Evolutionary conservation across 352 stramenopile genomes (phyloP).

Genomic region (Thraustochytrium striatum): DNA sequence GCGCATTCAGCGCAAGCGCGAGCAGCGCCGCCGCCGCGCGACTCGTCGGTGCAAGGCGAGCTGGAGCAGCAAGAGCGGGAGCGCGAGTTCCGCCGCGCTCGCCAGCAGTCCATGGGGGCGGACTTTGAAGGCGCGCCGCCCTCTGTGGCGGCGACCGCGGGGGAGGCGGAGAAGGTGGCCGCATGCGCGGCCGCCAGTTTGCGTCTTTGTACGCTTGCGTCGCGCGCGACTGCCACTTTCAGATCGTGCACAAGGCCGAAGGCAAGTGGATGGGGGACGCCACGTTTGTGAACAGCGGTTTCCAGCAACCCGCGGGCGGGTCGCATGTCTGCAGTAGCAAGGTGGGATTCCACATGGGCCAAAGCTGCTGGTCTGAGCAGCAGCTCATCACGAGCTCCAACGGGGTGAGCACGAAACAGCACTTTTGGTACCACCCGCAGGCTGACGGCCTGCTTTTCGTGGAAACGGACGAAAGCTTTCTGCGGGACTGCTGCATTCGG

Average conservation of each 20-base stretch:
- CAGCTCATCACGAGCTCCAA: constrained; percentile 17
- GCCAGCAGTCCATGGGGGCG: background rate
- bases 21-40: too few species aligned
- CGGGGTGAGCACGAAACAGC: background rate
- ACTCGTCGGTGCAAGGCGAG: too few species aligned
- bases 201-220: constrained; percentile 5
- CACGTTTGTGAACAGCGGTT: background rate
- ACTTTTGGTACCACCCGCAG: constrained; percentile 27
- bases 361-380: constrained; percentile 14
- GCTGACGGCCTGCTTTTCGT: constrained; percentile 9
- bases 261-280: constrained; percentile 14
- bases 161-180: background rate
- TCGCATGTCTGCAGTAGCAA: constrained; percentile 33
- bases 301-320: background rate
- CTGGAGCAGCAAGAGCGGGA: background rate
- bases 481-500: background rate
- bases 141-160: background rate
- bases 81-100: constrained; percentile 16
- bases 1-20: background rate
- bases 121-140: background rate
- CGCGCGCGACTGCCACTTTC: background rate
- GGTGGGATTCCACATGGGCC: background rate
- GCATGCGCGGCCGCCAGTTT: background rate
- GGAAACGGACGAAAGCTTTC: background rate
- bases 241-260: constrained; percentile 28